Conservation (phyloP, 2,329 filamentous ascomycete genomes). For the Trichoderma sp. region DNA sequence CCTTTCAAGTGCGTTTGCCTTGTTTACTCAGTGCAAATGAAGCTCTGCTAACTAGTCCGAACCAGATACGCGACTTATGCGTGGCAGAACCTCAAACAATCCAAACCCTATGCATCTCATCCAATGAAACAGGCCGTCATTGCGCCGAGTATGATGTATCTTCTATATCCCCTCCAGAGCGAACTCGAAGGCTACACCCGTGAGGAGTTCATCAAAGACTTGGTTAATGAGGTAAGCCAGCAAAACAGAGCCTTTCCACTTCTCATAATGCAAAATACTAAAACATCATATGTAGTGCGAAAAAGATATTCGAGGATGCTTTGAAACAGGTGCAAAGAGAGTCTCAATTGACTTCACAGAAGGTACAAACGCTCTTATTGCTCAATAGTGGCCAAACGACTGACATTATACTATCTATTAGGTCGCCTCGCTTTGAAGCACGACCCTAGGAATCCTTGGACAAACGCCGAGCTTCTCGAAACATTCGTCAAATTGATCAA, state of each 20-base stretch:
- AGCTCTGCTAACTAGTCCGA: background rate
- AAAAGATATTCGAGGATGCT: slow-evolving; percentile 22
- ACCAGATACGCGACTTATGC: slow-evolving; percentile 18
- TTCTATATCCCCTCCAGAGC: slow-evolving; percentile 11
- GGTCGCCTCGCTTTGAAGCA: slow-evolving; percentile 20
- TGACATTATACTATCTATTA: background rate
- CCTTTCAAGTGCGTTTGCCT: slow-evolving; percentile 15
- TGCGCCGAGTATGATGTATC: slow-evolving; percentile 20
- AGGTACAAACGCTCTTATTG: background rate
- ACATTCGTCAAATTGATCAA: slow-evolving; percentile 19
- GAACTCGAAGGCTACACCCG: slow-evolving; percentile 20
- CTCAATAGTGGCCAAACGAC: background rate
- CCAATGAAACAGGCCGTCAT: slow-evolving; percentile 22
- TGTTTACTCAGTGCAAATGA: background rate
- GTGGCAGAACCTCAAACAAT: slow-evolving; percentile 16
- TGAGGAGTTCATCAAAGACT: slow-evolving; percentile 16
- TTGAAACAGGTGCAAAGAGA: slow-evolving; percentile 18
- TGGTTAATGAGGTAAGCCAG: slow-evolving; percentile 8
- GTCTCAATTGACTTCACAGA: slow-evolving; percentile 23
- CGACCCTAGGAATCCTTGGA: slow-evolving; percentile 14
- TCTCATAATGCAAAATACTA: background rate
- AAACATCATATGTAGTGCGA: background rate
- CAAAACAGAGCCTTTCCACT: background rate
- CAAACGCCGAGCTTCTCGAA: slow-evolving; percentile 16
- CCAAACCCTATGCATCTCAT: slow-evolving; percentile 11